Percentiles rank a stretch among this genome's conserved stretches.
Evolutionary conservation across 1,284 basidiomycete genomes (phyloP).

Genomic region (Melampsora americana): DNA sequence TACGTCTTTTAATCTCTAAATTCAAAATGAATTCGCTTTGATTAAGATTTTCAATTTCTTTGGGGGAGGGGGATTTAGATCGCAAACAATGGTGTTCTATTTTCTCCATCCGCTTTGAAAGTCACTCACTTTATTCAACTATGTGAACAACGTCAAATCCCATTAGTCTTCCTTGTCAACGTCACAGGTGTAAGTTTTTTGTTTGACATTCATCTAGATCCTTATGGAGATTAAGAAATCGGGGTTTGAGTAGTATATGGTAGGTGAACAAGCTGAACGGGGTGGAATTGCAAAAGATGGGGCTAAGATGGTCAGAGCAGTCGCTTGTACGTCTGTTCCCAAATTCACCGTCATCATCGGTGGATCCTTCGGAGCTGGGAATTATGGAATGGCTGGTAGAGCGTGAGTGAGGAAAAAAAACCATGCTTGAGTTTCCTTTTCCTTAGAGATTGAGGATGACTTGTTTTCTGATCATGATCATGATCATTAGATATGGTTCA

Average conservation of each 20-base stretch:
- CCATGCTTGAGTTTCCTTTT: slow-evolving; percentile 22
- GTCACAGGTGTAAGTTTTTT: slow-evolving; percentile 61
- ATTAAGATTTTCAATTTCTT: background rate
- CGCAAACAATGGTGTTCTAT: slow-evolving; percentile 89
- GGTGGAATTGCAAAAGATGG: slow-evolving; percentile 97
- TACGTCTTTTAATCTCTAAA: slow-evolving; percentile 18
- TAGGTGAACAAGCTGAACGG: slow-evolving; percentile 74
- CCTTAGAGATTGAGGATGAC: background rate
- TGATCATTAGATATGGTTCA: slow-evolving; percentile 70
- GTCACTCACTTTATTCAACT: slow-evolving; percentile 92
- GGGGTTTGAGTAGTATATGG: slow-evolving; percentile 46
- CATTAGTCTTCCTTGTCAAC: slow-evolving; percentile 88
- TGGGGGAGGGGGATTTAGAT: no score
- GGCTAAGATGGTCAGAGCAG: slow-evolving; percentile 95
- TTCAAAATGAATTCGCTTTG: no score
- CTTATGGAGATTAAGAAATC: background rate
- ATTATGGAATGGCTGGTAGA: slow-evolving; percentile 68
- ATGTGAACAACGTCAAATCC: slow-evolving; percentile 84
- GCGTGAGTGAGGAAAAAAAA: slow-evolving; percentile 32
- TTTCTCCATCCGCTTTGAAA: slow-evolving; percentile 87
- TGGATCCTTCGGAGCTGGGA: slow-evolving; percentile 89
- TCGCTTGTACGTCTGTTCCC: slow-evolving; percentile 88
- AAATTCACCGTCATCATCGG: slow-evolving; percentile 93
- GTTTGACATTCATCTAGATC: background rate
- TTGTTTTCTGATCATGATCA: no score